These are phyloP conservation scores for Vitis amurensis DNA, from an alignment of 164 flowering plant genomes.

Conservation along the genomic window DNA sequence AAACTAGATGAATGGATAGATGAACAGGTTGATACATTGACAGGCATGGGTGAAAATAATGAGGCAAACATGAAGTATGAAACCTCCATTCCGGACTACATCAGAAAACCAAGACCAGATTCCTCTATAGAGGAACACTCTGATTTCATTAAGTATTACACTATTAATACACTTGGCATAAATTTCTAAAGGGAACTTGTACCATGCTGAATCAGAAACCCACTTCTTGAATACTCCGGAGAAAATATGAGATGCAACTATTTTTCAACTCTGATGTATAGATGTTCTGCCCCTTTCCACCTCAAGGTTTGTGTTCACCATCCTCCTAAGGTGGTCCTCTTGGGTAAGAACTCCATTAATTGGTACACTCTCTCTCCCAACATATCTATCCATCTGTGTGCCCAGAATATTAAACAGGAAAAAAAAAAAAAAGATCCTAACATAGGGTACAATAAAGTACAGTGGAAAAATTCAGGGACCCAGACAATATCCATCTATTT, in stretches of 20 bases:
- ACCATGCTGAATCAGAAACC: constrained; percentile 17
- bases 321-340: constrained; percentile 17
- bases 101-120: constrained; percentile 73
- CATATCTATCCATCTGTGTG: no score
- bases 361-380: no score
- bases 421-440: no score
- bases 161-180: not conserved
- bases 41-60: constrained; percentile 72
- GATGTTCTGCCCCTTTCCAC: constrained; percentile 35
- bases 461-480: no score
- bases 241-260: constrained; percentile 78
- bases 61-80: constrained; percentile 73
- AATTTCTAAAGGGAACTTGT: not conserved
- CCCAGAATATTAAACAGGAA: no score
- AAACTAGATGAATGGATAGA: constrained; percentile 95
- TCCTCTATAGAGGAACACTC: constrained; percentile 69
- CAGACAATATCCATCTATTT: no score
- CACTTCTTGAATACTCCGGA: constrained; percentile 49
- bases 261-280: constrained; percentile 39
- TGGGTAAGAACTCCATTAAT: no score
- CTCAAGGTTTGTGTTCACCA: constrained; percentile 18
- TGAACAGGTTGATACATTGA: constrained; percentile 72
- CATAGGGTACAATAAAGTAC: no score
- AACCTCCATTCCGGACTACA: constrained; percentile 55
- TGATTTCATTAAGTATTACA: constrained; percentile 73